Percentiles rank a stretch among this genome's conserved stretches.
phyloP scores from a whole-genome alignment of 2,329 filamentous ascomycete species.

The Sclerotinia subarctica region DNA sequence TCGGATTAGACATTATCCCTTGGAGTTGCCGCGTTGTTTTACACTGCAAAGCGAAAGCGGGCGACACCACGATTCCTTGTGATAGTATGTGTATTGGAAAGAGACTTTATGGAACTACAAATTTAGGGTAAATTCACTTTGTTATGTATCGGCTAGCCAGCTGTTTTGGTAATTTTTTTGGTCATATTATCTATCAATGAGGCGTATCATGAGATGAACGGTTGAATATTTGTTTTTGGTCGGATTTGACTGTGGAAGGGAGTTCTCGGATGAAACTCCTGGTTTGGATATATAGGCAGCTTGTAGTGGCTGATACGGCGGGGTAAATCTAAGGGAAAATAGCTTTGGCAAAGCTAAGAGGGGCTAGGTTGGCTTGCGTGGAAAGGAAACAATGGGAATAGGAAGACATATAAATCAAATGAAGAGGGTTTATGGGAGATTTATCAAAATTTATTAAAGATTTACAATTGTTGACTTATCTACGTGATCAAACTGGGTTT shows the following conservation, averaged over 20 bases:
- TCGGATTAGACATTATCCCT: constrained; percentile 15
- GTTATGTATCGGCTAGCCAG: constrained; percentile 8
- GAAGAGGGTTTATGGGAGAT: constrained; percentile 15
- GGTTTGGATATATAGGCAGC: constrained; percentile 17
- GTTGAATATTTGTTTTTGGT: constrained; percentile 14
- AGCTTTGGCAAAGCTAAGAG: neutral
- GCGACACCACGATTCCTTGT: constrained; percentile 15
- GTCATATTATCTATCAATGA: constrained; percentile 16
- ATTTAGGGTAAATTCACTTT: constrained; percentile 9
- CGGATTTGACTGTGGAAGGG: constrained; percentile 14
- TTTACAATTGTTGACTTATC: neutral
- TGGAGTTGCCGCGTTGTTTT: constrained; percentile 18
- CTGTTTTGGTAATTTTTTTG: constrained; percentile 10
- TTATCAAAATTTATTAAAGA: neutral
- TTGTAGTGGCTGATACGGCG: constrained; percentile 13
- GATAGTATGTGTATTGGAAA: constrained; percentile 22
- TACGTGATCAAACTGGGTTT: neutral
- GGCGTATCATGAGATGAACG: constrained; percentile 20
- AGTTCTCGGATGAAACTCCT: constrained; percentile 20
- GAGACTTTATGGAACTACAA: constrained; percentile 11
- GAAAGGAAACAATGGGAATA: constrained; percentile 12
- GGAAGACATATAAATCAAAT: constrained; percentile 5
- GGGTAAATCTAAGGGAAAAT: neutral
- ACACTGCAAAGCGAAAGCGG: constrained; percentile 18
- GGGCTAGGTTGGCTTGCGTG: constrained; percentile 12